Percentiles rank a stretch among this genome's conserved stretches.
phyloP scores from a whole-genome alignment of 2,329 filamentous ascomycete genomes.

The Scytalidium lignicola region DNA sequence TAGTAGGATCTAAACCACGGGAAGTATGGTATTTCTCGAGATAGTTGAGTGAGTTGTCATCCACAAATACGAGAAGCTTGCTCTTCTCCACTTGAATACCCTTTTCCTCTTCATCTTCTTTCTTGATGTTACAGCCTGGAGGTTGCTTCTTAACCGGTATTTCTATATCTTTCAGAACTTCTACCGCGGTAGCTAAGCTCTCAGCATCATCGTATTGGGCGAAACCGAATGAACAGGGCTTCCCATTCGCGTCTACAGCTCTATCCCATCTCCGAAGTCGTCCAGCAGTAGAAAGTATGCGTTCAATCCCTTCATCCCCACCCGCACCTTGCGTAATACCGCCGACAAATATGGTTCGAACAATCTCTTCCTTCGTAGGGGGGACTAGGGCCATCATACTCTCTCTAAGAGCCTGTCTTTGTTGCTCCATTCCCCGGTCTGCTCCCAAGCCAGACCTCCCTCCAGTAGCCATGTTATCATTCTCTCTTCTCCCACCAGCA shows the following conservation, averaged over 20 bases:
- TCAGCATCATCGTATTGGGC: constrained; percentile 92
- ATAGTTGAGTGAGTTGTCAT: constrained; percentile 78
- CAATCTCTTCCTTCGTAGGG: constrained; percentile 83
- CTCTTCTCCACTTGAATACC: constrained; percentile 53
- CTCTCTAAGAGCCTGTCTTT: constrained; percentile 62
- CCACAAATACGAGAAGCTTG: constrained; percentile 68
- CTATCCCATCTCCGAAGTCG: constrained; percentile 81
- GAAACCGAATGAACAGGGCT: constrained; percentile 86
- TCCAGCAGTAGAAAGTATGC: constrained; percentile 71
- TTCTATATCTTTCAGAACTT: constrained; percentile 75
- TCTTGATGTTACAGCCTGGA: constrained; percentile 36
- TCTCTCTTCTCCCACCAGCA: constrained; percentile 41
- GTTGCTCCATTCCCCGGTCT: constrained; percentile 54
- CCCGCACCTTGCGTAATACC: constrained; percentile 76
- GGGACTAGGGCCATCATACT: constrained; percentile 68
- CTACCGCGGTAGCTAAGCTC: constrained; percentile 77
- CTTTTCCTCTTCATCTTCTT: constrained; percentile 35
- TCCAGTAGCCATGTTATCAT: constrained; percentile 32
- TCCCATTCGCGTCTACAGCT: constrained; percentile 67
- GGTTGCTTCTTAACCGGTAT: constrained; percentile 75
- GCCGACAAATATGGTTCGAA: constrained; percentile 85
- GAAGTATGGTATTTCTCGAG: constrained; percentile 74
- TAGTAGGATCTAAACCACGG: constrained; percentile 56
- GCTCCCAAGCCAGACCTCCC: constrained; percentile 32
- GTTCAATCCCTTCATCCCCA: constrained; percentile 73